Evolutionary conservation across 1,284 basidiomycete species (phyloP).

Genomic region (Malassezia restricta): DNA sequence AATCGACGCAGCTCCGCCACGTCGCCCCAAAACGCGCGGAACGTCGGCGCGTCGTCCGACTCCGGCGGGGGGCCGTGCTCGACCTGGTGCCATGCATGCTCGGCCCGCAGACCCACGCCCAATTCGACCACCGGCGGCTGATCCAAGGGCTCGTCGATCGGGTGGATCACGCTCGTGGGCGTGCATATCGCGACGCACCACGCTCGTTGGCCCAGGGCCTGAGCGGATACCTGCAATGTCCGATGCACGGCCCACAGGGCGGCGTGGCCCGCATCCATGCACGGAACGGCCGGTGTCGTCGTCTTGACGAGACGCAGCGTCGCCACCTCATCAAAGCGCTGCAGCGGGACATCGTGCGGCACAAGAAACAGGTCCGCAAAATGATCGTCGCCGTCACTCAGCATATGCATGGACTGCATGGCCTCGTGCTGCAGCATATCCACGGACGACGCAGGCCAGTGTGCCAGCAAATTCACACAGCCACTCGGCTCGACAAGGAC

Average conservation of each 20-base stretch:
- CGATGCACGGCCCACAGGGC: background rate
- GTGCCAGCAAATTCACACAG: slow-evolving; percentile 60
- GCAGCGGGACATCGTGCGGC: slow-evolving; percentile 29
- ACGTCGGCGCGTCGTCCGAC: slow-evolving; percentile 51
- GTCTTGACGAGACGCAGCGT: slow-evolving; percentile 2
- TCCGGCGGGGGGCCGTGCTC: slow-evolving; percentile 51
- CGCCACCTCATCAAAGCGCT: slow-evolving; percentile 46
- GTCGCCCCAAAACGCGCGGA: slow-evolving; percentile 78
- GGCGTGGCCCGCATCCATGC: slow-evolving; percentile 8
- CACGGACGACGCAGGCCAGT: slow-evolving; percentile 51
- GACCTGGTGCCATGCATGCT: slow-evolving; percentile 39
- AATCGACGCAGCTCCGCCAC: slow-evolving; percentile 90
- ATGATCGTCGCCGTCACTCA: slow-evolving; percentile 51
- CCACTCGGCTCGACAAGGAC: slow-evolving; percentile 72
- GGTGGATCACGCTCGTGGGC: background rate
- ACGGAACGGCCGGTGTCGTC: background rate
- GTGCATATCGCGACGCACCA: background rate
- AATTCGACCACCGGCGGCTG: slow-evolving; percentile 14
- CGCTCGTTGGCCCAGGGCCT: slow-evolving; percentile 9
- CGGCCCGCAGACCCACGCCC: slow-evolving; percentile 25
- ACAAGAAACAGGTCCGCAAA: slow-evolving; percentile 65
- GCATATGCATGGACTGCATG: slow-evolving; percentile 30
- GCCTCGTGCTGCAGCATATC: slow-evolving; percentile 54
- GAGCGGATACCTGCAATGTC: background rate
- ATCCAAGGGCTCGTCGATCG: background rate